These are phyloP conservation scores for Phytophthora multivora DNA, from an alignment of 352 stramenopile species.

Conservation along the genomic window DNA sequence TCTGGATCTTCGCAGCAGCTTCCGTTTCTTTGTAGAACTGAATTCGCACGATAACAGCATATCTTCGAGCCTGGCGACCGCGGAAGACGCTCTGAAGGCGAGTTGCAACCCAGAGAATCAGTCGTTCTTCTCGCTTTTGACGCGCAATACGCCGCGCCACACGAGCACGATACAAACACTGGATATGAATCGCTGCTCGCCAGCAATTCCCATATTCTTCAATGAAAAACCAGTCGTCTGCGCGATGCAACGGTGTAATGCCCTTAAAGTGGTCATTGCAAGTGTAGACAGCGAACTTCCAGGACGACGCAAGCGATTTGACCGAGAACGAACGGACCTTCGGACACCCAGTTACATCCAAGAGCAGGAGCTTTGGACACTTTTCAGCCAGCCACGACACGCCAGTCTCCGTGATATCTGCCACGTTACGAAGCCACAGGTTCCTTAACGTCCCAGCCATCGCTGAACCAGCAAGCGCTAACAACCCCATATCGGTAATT, in stretches of 20 bases:
- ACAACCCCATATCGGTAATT: constrained; percentile 81
- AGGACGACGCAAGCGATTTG: constrained; percentile 55
- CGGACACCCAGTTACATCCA: constrained; percentile 66
- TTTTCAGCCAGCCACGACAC: constrained; percentile 88
- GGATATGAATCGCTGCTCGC: constrained; percentile 65
- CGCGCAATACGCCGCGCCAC: constrained; percentile 47
- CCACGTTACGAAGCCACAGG: constrained; percentile 71
- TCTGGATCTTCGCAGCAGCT: constrained; percentile 67
- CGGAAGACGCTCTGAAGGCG: constrained; percentile 70
- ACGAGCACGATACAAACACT: constrained; percentile 67
- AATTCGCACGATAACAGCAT: constrained; percentile 45
- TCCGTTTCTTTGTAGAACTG: constrained; percentile 58
- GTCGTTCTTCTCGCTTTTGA: constrained; percentile 52
- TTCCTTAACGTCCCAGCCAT: constrained; percentile 48
- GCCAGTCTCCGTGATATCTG: constrained; percentile 70
- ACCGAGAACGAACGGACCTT: constrained; percentile 57
- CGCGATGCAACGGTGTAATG: constrained; percentile 73
- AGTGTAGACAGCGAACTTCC: constrained; percentile 61
- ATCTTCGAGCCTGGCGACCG: constrained; percentile 58
- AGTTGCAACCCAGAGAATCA: constrained; percentile 59
- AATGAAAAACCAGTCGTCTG: constrained; percentile 81
- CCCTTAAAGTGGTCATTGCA: constrained; percentile 71
- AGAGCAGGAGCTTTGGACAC: constrained; percentile 58
- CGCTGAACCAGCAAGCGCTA: constrained; percentile 59
- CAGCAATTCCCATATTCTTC: constrained; percentile 86